Evolutionary conservation across 441 rosid genomes (phyloP).

Genomic region (Erodium moschatum): DNA sequence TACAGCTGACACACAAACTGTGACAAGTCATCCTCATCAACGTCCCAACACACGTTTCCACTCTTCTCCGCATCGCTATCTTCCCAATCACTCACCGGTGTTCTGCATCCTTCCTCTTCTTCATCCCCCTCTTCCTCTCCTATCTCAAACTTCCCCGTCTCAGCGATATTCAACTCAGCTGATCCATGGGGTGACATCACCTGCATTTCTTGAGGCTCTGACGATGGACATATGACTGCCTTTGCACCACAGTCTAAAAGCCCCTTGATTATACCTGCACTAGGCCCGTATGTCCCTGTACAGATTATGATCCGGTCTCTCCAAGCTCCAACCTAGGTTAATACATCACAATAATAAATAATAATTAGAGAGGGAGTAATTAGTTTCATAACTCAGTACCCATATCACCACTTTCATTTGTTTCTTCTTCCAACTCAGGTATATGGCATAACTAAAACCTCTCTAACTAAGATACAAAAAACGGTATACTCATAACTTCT

Average conservation of each 20-base stretch:
- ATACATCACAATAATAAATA: background rate
- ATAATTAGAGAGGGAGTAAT: too few relatives aligned
- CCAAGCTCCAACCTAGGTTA: constrained; percentile 82
- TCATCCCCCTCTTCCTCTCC: constrained; percentile 75
- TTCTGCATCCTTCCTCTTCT: constrained; percentile 40
- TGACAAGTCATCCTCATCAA: constrained; percentile 65
- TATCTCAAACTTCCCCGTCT: constrained; percentile 74
- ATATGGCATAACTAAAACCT: too few relatives aligned
- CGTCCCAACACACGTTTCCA: constrained; percentile 55
- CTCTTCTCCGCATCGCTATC: constrained; percentile 65
- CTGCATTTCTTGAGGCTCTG: constrained; percentile 57
- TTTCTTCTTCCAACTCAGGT: too few relatives aligned
- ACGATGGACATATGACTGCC: constrained; percentile 66
- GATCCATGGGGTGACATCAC: constrained; percentile 36
- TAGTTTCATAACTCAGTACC: too few relatives aligned
- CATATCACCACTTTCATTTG: too few relatives aligned
- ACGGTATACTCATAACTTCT: background rate
- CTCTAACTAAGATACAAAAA: too few relatives aligned
- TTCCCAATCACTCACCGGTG: constrained; percentile 88
- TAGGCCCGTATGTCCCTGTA: constrained; percentile 73
- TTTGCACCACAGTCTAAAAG: constrained; percentile 86
- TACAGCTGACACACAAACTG: constrained; percentile 63
- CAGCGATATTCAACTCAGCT: constrained; percentile 42
- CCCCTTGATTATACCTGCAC: constrained; percentile 59
- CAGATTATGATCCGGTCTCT: constrained; percentile 84